A percentile compares a stretch with the other conserved stretches of the same genome.
These are phyloP conservation scores for Debaryomyces fabryi DNA, from an alignment of 1,139 yeast genomes.

Conservation along the genomic window DNA sequence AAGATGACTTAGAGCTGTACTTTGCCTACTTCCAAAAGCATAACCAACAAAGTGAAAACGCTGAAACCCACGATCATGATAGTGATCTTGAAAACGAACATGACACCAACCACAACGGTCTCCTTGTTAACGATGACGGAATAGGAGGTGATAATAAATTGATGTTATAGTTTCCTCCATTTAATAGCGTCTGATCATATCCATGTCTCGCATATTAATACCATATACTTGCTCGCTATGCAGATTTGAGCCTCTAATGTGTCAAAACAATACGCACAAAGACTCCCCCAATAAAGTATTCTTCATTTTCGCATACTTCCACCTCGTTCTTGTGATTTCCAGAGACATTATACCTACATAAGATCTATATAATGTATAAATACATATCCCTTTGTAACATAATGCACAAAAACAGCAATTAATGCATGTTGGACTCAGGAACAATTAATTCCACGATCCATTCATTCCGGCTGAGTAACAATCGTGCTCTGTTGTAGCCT, in stretches of 20 bases:
- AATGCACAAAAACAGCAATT: not conserved
- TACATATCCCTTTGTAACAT: not conserved
- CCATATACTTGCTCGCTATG: not conserved
- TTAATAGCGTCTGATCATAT: not conserved
- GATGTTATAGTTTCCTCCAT: constrained; percentile 10
- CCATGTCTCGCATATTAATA: not conserved
- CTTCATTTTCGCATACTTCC: not conserved
- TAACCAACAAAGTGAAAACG: constrained; percentile 7
- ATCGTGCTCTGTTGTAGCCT: not conserved
- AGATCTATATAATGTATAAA: not conserved
- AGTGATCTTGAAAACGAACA: constrained; percentile 3
- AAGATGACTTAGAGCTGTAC: constrained; percentile 29
- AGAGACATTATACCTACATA: not conserved
- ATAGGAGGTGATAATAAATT: constrained; percentile 20
- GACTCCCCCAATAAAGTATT: not conserved
- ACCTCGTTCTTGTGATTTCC: not conserved
- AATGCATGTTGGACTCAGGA: not conserved
- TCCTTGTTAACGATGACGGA: constrained; percentile 17
- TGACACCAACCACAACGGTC: constrained; percentile 5
- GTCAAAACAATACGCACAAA: not conserved
- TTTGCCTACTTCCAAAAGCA: constrained; percentile 13
- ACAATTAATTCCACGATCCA: not conserved
- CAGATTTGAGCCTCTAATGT: not conserved
- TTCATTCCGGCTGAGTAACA: not conserved
- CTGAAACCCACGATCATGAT: not conserved